These are phyloP conservation scores for Pleurozium schreberi DNA, from an alignment of 225 moss, liverwort and hornwort genomes.

Conservation along the genomic window DNA sequence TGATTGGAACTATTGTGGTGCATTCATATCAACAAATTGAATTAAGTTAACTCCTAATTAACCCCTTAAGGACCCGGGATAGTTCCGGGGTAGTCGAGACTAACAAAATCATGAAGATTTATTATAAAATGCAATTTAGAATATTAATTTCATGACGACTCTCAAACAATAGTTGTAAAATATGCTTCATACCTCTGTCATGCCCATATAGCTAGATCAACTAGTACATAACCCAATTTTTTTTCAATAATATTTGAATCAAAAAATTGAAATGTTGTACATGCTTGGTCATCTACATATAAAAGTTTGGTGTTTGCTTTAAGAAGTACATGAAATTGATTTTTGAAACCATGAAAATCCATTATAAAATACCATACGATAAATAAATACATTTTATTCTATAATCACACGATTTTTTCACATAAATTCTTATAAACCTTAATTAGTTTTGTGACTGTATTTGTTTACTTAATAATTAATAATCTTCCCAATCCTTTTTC, in stretches of 20 bases:
- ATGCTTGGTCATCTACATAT: not conserved
- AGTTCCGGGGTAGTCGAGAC: not conserved
- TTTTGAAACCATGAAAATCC: not conserved
- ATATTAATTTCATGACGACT: not conserved
- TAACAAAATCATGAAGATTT: not conserved
- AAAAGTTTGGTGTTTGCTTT: not conserved
- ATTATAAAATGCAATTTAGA: not conserved
- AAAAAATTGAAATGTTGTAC: not conserved
- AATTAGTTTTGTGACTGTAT: no score
- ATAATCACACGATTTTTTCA: not conserved
- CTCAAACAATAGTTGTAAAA: not conserved
- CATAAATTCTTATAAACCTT: not conserved
- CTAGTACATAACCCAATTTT: no score
- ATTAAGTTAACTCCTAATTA: not conserved
- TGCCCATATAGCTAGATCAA: not conserved
- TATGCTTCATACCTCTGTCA: not conserved
- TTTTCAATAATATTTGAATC: not conserved
- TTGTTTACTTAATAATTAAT: no score
- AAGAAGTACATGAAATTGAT: fast-evolving
- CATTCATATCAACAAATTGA: no score
- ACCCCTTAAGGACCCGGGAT: no score
- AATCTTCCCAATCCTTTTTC: fast-evolving
- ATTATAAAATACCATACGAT: no score
- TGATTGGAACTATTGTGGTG: not conserved
- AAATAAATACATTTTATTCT: not conserved